These are phyloP conservation scores for Kuraishia ogatae DNA, from an alignment of 805 yeast genomes.

Conservation along the genomic window DNA sequence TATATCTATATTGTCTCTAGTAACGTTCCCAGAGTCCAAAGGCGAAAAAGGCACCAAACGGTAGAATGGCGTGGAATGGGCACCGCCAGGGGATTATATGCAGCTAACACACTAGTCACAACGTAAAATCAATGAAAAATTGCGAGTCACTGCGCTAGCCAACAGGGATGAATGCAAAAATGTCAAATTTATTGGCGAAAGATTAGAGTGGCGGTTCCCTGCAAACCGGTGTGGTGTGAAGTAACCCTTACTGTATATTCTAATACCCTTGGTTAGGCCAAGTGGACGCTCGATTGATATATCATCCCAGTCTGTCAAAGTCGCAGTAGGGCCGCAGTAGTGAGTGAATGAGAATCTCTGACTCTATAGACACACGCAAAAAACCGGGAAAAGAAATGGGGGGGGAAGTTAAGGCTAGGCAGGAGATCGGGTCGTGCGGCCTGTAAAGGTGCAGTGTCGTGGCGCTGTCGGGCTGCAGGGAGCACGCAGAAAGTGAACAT, in stretches of 20 bases:
- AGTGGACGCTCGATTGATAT: background rate
- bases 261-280: background rate
- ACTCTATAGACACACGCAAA: background rate
- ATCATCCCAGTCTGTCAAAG: background rate
- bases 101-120: background rate
- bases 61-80: background rate
- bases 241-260: background rate
- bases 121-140: background rate
- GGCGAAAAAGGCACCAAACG: background rate
- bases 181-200: background rate
- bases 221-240: too few relatives aligned
- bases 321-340: background rate
- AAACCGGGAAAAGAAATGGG: background rate
- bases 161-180: background rate
- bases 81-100: background rate
- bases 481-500: background rate
- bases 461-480: background rate
- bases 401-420: background rate
- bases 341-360: background rate
- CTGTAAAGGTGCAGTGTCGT: background rate
- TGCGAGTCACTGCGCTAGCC: background rate
- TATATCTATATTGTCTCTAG: too few relatives aligned
- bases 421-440: background rate
- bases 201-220: background rate
- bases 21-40: too few relatives aligned